Conservation (phyloP, 78 protist species). For the Neovahlkampfia damariscottae region DNA sequence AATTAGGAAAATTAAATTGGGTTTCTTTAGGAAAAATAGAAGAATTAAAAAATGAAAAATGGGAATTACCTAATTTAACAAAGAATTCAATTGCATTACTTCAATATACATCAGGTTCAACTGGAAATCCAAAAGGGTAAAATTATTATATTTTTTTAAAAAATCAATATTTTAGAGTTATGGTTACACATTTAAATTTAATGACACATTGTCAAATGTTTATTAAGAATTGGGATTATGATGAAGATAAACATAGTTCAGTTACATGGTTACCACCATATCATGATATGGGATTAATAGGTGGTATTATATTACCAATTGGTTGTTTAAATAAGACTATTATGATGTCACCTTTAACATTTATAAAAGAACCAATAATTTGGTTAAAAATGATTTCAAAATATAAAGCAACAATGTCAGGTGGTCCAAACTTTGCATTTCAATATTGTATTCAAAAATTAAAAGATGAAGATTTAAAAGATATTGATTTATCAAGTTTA, state of each 20-base stretch:
- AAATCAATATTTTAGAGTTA: no score
- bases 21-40: not conserved
- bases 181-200: not conserved
- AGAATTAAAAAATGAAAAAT: not conserved
- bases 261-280: not conserved
- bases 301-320: not conserved
- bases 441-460: constrained; percentile 1
- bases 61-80: not conserved
- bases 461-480: not conserved
- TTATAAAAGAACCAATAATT: constrained; percentile 9
- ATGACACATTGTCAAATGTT: not conserved
- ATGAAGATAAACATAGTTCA: not conserved
- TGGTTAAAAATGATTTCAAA: constrained; percentile 19
- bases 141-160: no score
- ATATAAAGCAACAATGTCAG: constrained; percentile 23
- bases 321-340: not conserved
- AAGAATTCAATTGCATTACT: not conserved
- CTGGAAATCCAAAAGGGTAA: not conserved
- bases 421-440: constrained; percentile 41
- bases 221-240: not conserved
- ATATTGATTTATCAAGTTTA: constrained; percentile 6
- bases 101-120: not conserved
- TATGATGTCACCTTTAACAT: constrained; percentile 14
- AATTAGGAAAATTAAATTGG: not conserved
- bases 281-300: not conserved